Percentiles rank a stretch among this genome's conserved stretches.
Evolutionary conservation across 768 basidiomycete species (phyloP).

Genomic region (Leucocoprinus birnbaumii): DNA sequence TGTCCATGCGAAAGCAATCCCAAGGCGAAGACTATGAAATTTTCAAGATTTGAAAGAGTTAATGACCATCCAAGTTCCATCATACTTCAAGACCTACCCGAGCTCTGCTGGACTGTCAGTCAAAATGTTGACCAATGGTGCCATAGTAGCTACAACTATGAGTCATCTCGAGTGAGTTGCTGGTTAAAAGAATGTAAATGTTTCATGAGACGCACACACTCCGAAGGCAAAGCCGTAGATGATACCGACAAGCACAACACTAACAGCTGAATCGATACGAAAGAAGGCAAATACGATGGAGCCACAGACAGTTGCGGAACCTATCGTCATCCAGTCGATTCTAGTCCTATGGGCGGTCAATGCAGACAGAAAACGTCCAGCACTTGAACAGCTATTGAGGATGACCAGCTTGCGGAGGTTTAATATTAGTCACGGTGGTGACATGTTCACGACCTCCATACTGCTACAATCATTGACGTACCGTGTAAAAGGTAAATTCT

Average conservation of each 20-base stretch:
- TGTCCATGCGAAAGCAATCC: too few species aligned
- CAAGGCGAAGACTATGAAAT: too few species aligned
- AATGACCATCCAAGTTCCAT: too few species aligned
- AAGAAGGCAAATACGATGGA: constrained; percentile 30
- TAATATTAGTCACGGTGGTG: too few species aligned
- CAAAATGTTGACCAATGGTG: too few species aligned
- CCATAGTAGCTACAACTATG: too few species aligned
- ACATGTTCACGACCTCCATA: too few species aligned
- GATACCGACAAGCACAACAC: constrained; percentile 27
- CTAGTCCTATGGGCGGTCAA: not conserved
- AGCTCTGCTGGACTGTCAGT: too few species aligned
- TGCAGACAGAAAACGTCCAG: not conserved
- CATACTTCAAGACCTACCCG: too few species aligned
- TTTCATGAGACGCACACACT: not conserved
- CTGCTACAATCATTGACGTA: not conserved
- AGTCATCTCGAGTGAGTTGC: too few species aligned
- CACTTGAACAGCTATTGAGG: not conserved
- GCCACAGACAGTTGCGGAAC: constrained; percentile 30
- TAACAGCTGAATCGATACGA: constrained; percentile 21
- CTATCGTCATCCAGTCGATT: constrained; percentile 14
- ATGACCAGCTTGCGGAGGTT: constrained; percentile 7
- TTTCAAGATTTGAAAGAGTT: too few species aligned
- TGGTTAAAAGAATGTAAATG: too few species aligned
- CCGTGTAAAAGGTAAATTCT: constrained; percentile 28
- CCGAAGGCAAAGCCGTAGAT: constrained; percentile 37